These are phyloP conservation scores for Coccinonectria pachysandricola DNA, from an alignment of 2,329 filamentous ascomycete species.

Conservation along the genomic window DNA sequence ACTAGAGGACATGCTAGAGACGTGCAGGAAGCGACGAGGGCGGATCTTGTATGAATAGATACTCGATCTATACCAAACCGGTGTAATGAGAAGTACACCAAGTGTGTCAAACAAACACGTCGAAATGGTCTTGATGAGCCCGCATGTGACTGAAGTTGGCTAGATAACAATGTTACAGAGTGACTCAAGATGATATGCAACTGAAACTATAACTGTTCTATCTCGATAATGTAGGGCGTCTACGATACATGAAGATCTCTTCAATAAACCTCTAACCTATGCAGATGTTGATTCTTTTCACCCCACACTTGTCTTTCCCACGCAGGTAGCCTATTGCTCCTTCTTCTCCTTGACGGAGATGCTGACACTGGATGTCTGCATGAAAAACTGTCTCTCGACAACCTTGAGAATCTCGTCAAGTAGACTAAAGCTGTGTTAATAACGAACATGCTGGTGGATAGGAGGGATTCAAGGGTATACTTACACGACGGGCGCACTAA, in stretches of 20 bases:
- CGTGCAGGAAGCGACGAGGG: constrained; percentile 10
- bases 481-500: constrained; percentile 90
- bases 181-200: background rate
- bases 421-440: constrained; percentile 38
- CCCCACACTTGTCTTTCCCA: too few relatives aligned
- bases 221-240: constrained; percentile 2
- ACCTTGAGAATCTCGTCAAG: constrained; percentile 81
- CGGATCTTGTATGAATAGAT: constrained; percentile 27
- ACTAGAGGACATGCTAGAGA: constrained; percentile 40
- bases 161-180: constrained; percentile 2
- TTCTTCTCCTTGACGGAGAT: constrained; percentile 39
- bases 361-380: constrained; percentile 37
- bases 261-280: constrained; percentile 16
- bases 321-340: constrained; percentile 41
- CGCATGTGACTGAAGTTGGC: constrained; percentile 5
- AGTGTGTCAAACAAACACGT: constrained; percentile 10
- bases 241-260: constrained; percentile 22
- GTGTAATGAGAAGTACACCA: constrained; percentile 18
- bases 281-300: constrained; percentile 9
- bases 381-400: constrained; percentile 58
- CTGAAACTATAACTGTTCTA: constrained; percentile 2
- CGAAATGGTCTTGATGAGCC: too few relatives aligned
- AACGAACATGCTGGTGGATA: constrained; percentile 1
- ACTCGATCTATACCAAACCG: constrained; percentile 15
- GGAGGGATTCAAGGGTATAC: constrained; percentile 25